Conservation (phyloP, 2,329 filamentous ascomycete species). For the Hymenoscyphus occultus region DNA sequence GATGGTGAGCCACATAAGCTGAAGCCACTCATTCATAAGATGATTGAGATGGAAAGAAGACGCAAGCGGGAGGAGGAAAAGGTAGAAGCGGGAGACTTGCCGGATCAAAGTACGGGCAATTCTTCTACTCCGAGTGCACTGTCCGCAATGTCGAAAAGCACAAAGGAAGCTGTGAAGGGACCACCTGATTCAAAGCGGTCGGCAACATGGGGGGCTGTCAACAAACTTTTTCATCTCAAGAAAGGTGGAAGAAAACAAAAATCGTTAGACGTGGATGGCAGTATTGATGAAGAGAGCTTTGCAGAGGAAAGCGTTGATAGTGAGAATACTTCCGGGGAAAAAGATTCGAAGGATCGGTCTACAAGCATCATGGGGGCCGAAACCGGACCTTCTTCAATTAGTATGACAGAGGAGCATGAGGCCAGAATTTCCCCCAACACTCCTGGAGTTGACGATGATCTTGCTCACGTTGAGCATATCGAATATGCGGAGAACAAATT, state of each 20-base stretch:
- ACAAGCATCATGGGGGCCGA: neutral
- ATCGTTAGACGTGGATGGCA: neutral
- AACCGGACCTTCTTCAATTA: neutral
- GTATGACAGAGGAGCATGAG: neutral
- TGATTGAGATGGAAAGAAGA: conserved; percentile 7
- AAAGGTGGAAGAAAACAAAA: neutral
- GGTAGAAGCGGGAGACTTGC: neutral
- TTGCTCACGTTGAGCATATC: neutral
- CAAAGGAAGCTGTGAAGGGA: neutral
- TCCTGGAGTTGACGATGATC: neutral
- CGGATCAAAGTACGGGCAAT: neutral
- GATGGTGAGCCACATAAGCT: neutral
- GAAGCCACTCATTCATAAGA: conserved; percentile 2
- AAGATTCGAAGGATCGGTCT: neutral
- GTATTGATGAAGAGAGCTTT: neutral
- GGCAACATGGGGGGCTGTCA: conserved; percentile 1
- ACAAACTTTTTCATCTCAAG: neutral
- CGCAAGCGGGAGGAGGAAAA: neutral
- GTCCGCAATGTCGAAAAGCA: neutral
- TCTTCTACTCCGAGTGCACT: neutral
- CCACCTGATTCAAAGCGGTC: neutral
- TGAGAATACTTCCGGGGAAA: neutral
- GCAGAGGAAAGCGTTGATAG: neutral
- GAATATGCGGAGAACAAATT: neutral
- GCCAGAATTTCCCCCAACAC: neutral